Base-by-base conservation (phyloP, 2,329 filamentous ascomycete genomes). In the Ceratocystis cacaofunesta region DNA sequence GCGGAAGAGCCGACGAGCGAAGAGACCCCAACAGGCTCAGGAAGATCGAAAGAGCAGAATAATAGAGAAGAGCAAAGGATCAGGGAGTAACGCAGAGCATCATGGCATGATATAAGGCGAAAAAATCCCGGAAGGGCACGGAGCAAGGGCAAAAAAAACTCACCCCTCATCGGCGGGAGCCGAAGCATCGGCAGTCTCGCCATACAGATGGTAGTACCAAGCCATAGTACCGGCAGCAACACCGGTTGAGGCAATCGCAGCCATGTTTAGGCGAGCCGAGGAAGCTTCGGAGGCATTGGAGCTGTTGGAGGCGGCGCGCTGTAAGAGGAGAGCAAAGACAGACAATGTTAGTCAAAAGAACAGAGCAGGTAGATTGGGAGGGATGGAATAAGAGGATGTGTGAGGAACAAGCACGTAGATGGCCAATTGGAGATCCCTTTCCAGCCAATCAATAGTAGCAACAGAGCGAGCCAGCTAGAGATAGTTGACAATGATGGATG, bases 201-300 rank as follows among this genome's bases (percentile, higher is more conserved):
- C 94, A 78, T 95, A 97, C 72, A 95, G 86, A 79, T 96, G 90
- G 78, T 92, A 95, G 81, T 96, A 97, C 91, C 92, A 97, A 72
- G 90, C 92, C 73, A 92, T 86, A 71, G 92, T 92, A 73, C 91
- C 92, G 77, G 90, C 81, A 72, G 92, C 90, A 74, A 91, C 83
- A 72, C 88, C 85, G 72, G 91, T 96, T 72, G 94, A 92, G 75
- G 89, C 89, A 73, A 85, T 84, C 74, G 90, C 90, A 75, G 92
- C 88, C 73, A 92, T 82, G 78, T 92, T 96, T 77, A 94, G 82
- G 78, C 87, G 86, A 78, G 89, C 86, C 72, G 88, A 82, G 73
- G 89, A 87, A 69, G 77, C 75, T 74, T 87, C 84, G 76, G 84
- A 81, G 76, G 88, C 84, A 76, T 84, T 81, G 77, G 87, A 87